A percentile compares a stretch with the other conserved stretches of the same genome.
Conservation (phyloP, 2,329 filamentous ascomycete genomes). For the Aspergillus nomiae region DNA sequence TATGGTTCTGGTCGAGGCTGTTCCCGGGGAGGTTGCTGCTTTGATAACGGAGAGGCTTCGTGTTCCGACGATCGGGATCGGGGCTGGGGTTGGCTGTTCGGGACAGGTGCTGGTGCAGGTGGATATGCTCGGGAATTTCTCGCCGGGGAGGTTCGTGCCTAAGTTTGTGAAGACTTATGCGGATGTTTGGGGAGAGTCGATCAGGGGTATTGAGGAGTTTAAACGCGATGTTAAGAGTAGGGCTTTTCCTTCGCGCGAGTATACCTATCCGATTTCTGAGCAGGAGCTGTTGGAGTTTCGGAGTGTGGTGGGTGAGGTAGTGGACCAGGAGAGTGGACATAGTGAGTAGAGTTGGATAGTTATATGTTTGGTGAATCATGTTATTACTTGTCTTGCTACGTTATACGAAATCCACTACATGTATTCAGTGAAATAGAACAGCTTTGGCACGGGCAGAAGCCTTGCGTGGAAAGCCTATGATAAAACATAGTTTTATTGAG, state of each 20-base stretch:
- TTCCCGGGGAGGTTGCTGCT: constrained; percentile 78
- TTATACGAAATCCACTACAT: background rate
- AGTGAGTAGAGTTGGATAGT: background rate
- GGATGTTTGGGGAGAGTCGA: constrained; percentile 81
- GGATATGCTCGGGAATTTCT: constrained; percentile 91
- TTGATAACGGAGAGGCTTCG: constrained; percentile 76
- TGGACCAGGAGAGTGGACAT: background rate
- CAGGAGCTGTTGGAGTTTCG: background rate
- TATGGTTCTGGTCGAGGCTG: constrained; percentile 85
- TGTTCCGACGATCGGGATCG: constrained; percentile 93
- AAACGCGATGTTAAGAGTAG: constrained; percentile 67
- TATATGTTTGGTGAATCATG: background rate
- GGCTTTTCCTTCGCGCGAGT: background rate
- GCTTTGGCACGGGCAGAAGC: no score
- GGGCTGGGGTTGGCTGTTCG: constrained; percentile 87
- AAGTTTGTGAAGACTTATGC: constrained; percentile 97
- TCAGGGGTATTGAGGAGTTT: constrained; percentile 75
- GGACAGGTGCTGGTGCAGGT: constrained; percentile 94
- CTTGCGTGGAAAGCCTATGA: background rate
- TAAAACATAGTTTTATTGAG: background rate
- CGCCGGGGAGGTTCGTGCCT: constrained; percentile 81
- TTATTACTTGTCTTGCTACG: background rate
- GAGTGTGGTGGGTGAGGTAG: background rate
- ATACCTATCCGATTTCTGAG: background rate
- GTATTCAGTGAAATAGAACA: no score